A percentile compares a stretch with the other conserved stretches of the same genome.
These are phyloP conservation scores for Pontederia crassipes DNA, from an alignment of 176 grass and related monocot genomes.

Conservation along the genomic window DNA sequence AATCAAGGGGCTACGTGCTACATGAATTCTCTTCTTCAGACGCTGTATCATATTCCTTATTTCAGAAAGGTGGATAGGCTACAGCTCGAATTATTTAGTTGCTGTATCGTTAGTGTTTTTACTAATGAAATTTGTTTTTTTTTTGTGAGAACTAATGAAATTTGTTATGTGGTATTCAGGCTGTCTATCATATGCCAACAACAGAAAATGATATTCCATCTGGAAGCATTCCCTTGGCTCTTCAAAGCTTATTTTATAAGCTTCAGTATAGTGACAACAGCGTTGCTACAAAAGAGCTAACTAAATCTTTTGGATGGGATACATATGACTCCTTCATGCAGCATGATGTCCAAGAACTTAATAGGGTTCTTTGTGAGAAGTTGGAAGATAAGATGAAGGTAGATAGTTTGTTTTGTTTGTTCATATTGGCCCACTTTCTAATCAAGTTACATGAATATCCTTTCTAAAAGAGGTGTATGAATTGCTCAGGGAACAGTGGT, in stretches of 20 bases:
- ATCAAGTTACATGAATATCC: conserved; percentile 23
- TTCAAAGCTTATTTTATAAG: conserved; percentile 93
- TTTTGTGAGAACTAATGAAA: background rate
- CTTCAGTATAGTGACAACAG: conserved; percentile 83
- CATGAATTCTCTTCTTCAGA: conserved; percentile 97
- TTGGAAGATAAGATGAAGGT: conserved; percentile 98
- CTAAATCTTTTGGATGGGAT: conserved; percentile 99
- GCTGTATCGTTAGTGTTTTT: conserved; percentile 2
- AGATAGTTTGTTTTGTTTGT: background rate
- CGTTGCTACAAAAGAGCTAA: conserved; percentile 90
- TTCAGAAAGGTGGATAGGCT: conserved; percentile 59
- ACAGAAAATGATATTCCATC: conserved; percentile 92
- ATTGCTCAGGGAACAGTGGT: conserved; percentile 73
- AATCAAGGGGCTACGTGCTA: conserved; percentile 96
- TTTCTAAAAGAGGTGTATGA: no score
- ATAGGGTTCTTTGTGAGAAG: conserved; percentile 93
- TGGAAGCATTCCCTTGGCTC: conserved; percentile 82
- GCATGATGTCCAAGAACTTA: conserved; percentile 91
- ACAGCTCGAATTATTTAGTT: background rate
- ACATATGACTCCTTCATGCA: conserved; percentile 99
- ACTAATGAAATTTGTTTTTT: background rate
- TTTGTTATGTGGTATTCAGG: conserved; percentile 27
- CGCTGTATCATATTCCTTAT: conserved; percentile 83
- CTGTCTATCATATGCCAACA: conserved; percentile 96
- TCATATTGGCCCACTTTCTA: background rate